Conservation (phyloP, 352 stramenopile species). For the Phytophthora quininea region DNA sequence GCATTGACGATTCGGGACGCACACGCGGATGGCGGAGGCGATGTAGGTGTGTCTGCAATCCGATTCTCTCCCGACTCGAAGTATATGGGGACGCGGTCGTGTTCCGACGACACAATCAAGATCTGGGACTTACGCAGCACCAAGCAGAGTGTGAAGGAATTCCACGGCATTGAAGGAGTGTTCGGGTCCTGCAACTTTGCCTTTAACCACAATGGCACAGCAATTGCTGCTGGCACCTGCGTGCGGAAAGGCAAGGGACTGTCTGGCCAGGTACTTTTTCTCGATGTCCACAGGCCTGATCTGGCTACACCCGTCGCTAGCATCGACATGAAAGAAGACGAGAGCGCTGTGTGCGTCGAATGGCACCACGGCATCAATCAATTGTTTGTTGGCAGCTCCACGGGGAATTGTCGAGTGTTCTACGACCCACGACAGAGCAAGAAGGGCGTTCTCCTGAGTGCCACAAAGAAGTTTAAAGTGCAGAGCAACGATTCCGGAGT, state of each 20-base stretch:
- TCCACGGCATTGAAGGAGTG: slow-evolving; percentile 62
- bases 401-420: slow-evolving; percentile 62
- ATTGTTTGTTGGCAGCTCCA: slow-evolving; percentile 78
- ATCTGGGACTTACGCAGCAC: slow-evolving; percentile 82
- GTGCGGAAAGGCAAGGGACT: slow-evolving; percentile 70
- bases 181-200: slow-evolving; percentile 82
- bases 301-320: slow-evolving; percentile 55
- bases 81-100: slow-evolving; percentile 71
- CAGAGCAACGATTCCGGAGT: slow-evolving; percentile 58
- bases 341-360: slow-evolving; percentile 84
- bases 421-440: slow-evolving; percentile 76
- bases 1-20: slow-evolving; percentile 68
- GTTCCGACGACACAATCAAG: slow-evolving; percentile 80
- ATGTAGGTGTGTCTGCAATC: slow-evolving; percentile 74
- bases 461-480: slow-evolving; percentile 81
- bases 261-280: slow-evolving; percentile 63
- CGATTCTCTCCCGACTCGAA: slow-evolving; percentile 76
- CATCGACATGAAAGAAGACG: slow-evolving; percentile 78
- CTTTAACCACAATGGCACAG: slow-evolving; percentile 79
- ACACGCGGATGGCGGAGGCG: slow-evolving; percentile 71
- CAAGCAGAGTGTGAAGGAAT: slow-evolving; percentile 65
- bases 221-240: slow-evolving; percentile 67
- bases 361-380: slow-evolving; percentile 88
- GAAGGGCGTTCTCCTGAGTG: slow-evolving; percentile 82
- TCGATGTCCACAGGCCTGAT: slow-evolving; percentile 73